Percentiles rank a stretch among this genome's conserved stretches.
These are phyloP conservation scores for Heritiera fomes DNA, from an alignment of 345 rosid genomes.

Conservation along the genomic window DNA sequence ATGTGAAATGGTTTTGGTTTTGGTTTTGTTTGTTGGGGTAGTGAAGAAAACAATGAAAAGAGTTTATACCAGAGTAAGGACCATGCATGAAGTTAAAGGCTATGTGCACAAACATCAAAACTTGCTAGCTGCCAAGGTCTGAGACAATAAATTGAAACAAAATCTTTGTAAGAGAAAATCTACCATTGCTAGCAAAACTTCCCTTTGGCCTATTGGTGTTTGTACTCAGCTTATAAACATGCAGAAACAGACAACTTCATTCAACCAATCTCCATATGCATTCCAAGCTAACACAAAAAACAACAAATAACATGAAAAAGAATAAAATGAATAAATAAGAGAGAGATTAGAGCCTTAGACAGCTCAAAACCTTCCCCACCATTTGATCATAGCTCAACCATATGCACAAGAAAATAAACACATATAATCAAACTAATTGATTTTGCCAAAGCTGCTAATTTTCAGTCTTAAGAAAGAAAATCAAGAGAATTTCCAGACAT, in stretches of 20 bases:
- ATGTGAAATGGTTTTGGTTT: neutral
- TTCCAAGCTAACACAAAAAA: conserved; percentile 18
- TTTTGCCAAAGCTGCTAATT: conserved; percentile 25
- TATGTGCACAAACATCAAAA: neutral
- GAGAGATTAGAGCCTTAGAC: conserved; percentile 2
- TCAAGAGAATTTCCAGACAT: conserved; percentile 24
- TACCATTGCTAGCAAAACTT: neutral
- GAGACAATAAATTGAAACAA: conserved; percentile 31
- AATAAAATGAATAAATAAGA: conserved; percentile 31
- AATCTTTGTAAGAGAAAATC: conserved; percentile 22
- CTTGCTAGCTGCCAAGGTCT: conserved; percentile 25
- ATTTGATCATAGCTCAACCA: conserved; percentile 29
- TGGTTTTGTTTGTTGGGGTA: neutral
- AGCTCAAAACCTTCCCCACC: conserved; percentile 25
- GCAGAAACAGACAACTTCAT: conserved; percentile 30
- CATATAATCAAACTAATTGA: neutral
- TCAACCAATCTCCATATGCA: conserved; percentile 16
- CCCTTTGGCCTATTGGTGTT: conserved; percentile 14
- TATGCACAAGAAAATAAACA: conserved; percentile 8
- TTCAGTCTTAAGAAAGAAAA: conserved; percentile 26
- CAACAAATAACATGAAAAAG: conserved; percentile 22
- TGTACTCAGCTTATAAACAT: conserved; percentile 16
- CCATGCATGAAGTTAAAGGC: neutral
- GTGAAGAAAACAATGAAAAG: neutral
- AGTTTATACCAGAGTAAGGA: neutral